Base-by-base conservation (phyloP, 768 basidiomycete genomes). In the Leccinum arenicola region DNA sequence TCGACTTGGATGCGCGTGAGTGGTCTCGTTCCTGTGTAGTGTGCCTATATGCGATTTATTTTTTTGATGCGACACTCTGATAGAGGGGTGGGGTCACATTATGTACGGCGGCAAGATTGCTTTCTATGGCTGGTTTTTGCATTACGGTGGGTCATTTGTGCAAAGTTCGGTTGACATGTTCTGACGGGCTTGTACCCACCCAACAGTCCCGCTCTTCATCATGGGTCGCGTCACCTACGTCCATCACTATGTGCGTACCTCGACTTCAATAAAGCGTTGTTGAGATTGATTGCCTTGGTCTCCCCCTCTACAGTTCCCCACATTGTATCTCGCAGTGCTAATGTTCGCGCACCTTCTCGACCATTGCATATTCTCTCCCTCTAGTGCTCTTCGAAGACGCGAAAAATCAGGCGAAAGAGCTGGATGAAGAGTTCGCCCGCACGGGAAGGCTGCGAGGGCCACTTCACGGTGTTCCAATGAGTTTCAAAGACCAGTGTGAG, bases 181-280 rank as follows among this genome's bases (percentile, higher is more conserved):
- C 38, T 55, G 29, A 65, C 40, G 33, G 50, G 40, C 36, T 7
- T 12, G 10, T 3, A 17, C 38, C 17, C 5, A 3, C 17, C 54
- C 21, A 63, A 63, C 65, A 97, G 95, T 89, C 23, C 96, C 96
- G 2, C 98, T 98, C 87, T 77, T 98, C 64, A 87, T 98, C 76
- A 99, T 99, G 96, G 95, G 93, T 19, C 92, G 95, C 59, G 92
- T 95, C 3, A 97, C 95, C 31, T 98, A 98, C 66, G 77, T 98
- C 31, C 96, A 98, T 73, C 95, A 97, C 78, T 98, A 96, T 70
- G 93, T 95, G 65, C 63, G 91, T 83, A 25, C 12, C 6, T 47
- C 11, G 1, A 1, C 33, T 6, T 4, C 15, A 8, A 35, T 52
- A 14, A 3, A 29, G 9, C 17, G 5, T 35, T 4, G 7, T 15